A percentile compares a stretch with the other conserved stretches of the same genome.
These are phyloP conservation scores for Xylaria sp. DNA, from an alignment of 2,329 filamentous ascomycete genomes.

Conservation along the genomic window DNA sequence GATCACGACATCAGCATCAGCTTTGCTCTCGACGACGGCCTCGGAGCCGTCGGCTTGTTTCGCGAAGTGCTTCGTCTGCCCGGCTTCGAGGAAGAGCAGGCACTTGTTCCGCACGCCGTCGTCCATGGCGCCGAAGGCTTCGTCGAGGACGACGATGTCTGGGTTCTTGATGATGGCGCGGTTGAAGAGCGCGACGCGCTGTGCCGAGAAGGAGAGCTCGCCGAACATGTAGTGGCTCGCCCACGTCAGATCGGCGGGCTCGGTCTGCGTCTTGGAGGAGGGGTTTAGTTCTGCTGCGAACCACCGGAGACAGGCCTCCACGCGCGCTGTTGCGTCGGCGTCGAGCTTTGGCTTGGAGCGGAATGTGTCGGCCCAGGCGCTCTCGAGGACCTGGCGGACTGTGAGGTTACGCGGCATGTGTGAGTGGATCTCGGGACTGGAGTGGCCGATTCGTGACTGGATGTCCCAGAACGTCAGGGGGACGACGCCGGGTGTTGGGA, in stretches of 20 bases:
- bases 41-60: conserved; percentile 31
- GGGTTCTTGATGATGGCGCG: conserved; percentile 74
- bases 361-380: conserved; percentile 87
- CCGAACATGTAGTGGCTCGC: conserved; percentile 65
- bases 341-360: conserved; percentile 62
- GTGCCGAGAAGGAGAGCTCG: conserved; percentile 70
- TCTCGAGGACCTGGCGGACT: conserved; percentile 70
- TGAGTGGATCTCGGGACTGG: conserved; percentile 87
- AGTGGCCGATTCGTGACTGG: conserved; percentile 83
- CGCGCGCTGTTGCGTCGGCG: conserved; percentile 48
- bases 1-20: conserved; percentile 44
- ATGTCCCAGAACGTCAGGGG: conserved; percentile 91
- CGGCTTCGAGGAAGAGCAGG: conserved; percentile 68
- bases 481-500: conserved; percentile 63
- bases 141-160: conserved; percentile 78
- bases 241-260: conserved; percentile 47
- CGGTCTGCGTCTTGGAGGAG: conserved; percentile 26
- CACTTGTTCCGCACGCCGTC: conserved; percentile 80
- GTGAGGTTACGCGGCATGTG: conserved; percentile 79
- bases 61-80: conserved; percentile 47
- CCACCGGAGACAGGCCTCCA: conserved; percentile 67
- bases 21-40: conserved; percentile 42
- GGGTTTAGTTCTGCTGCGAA: conserved; percentile 77
- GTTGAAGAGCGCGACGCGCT: conserved; percentile 80
- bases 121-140: conserved; percentile 84